These are phyloP conservation scores for Ambrosiella xylebori DNA, from an alignment of 2,329 filamentous ascomycete species.

Conservation along the genomic window DNA sequence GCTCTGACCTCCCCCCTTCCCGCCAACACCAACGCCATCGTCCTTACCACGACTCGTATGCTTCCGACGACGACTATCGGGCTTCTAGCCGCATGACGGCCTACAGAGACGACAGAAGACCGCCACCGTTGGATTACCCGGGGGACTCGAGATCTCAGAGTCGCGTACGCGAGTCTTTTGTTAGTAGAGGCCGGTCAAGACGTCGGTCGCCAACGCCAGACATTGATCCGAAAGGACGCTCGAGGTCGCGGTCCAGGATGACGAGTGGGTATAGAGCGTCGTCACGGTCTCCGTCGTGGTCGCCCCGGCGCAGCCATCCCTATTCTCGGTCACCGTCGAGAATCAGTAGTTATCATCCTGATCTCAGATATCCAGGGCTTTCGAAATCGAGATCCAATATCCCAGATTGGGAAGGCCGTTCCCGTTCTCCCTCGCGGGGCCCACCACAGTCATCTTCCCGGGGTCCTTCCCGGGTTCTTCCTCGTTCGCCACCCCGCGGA, in stretches of 20 bases:
- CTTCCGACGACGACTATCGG: conserved; percentile 2
- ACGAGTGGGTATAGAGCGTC: background rate
- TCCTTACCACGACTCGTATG: background rate
- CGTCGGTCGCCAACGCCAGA: background rate
- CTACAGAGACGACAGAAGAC: conserved; percentile 1
- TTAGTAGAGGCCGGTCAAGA: conserved; percentile 1
- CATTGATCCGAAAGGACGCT: background rate
- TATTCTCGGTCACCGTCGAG: conserved; percentile 1
- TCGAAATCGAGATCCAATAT: background rate
- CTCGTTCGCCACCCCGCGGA: background rate
- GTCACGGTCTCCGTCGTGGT: conserved; percentile 1
- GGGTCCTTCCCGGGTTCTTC: background rate
- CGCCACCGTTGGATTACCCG: background rate
- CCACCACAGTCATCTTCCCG: background rate
- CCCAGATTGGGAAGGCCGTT: conserved; percentile 2
- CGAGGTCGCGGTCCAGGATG: conserved; percentile 2
- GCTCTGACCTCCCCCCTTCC: background rate
- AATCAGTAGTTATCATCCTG: background rate
- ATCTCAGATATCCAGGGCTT: background rate
- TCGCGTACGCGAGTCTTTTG: conserved; percentile 2
- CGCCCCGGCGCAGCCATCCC: background rate
- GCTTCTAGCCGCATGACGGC: background rate
- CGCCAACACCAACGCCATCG: background rate
- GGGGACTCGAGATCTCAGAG: background rate
- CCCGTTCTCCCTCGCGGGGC: conserved; percentile 1